Evolutionary conservation across 352 stramenopile species (phyloP).

Genomic region (Phytopythium litorale): DNA sequence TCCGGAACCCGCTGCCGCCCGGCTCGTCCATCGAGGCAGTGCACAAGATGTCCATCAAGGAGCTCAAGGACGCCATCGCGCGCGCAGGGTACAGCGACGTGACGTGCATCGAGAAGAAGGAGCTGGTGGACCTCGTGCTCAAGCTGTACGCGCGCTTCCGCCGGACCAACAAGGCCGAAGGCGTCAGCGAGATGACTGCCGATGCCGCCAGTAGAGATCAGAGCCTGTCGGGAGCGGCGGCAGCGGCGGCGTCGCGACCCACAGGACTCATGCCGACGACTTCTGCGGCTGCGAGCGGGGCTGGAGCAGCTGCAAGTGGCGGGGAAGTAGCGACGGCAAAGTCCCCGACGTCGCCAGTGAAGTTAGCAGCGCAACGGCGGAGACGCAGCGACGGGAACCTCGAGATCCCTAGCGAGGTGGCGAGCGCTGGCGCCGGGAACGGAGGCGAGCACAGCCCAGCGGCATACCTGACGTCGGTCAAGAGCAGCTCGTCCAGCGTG

Average conservation of each 20-base stretch:
- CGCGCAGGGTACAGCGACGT: conserved; percentile 68
- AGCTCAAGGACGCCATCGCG: conserved; percentile 74
- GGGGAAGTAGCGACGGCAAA: background rate
- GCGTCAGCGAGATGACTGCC: conserved; percentile 1
- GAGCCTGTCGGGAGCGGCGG: background rate
- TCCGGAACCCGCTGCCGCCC: conserved; percentile 61
- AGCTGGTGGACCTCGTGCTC: conserved; percentile 79
- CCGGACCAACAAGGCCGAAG: conserved; percentile 38
- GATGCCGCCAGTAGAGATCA: background rate
- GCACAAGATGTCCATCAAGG: conserved; percentile 69
- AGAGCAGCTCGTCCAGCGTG: conserved; percentile 42
- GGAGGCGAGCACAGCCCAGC: background rate
- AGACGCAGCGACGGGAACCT: conserved; percentile 7
- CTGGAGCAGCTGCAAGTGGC: background rate
- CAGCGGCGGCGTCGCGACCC: background rate
- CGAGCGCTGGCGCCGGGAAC: background rate
- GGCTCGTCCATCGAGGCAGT: conserved; percentile 58
- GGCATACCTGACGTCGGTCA: conserved; percentile 21
- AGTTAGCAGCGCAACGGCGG: background rate
- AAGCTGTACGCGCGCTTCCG: conserved; percentile 73
- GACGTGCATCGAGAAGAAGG: conserved; percentile 76
- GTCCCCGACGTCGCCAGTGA: background rate
- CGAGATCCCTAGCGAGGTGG: background rate
- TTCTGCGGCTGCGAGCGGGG: background rate
- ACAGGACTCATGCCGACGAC: conserved; percentile 7